Conservation (phyloP, 192 early-diverging fungal genomes). For the Umbelopsis isabellina region DNA sequence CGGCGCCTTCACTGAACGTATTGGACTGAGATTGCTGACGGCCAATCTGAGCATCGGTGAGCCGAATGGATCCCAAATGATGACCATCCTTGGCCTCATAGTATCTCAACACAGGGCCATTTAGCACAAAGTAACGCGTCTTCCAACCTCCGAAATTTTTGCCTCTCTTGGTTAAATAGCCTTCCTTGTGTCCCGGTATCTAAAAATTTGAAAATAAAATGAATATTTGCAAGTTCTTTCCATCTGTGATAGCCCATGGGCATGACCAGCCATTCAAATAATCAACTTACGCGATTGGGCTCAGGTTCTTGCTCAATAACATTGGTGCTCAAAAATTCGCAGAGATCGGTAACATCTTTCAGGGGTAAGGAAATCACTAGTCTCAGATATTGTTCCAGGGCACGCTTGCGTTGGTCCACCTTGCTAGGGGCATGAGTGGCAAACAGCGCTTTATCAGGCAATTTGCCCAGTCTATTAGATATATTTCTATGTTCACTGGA, state of each 20-base stretch:
- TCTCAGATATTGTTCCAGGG: conserved; percentile 84
- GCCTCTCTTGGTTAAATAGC: conserved; percentile 88
- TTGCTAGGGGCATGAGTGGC: conserved; percentile 81
- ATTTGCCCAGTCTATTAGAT: conserved; percentile 65
- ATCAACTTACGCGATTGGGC: conserved; percentile 1
- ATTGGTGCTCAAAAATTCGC: conserved; percentile 79
- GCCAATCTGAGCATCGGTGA: conserved; percentile 76
- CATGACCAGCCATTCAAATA: neutral
- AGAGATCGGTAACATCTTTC: conserved; percentile 64
- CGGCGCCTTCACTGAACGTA: conserved; percentile 22
- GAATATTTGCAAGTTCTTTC: no score
- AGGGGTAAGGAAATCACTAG: conserved; percentile 63
- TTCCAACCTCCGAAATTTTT: conserved; percentile 99
- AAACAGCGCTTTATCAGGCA: conserved; percentile 87
- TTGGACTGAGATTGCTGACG: conserved; percentile 50
- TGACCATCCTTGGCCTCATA: conserved; percentile 79
- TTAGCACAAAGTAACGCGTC: conserved; percentile 80
- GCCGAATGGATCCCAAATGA: conserved; percentile 71
- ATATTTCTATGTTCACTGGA: conserved; percentile 41
- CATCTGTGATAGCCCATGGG: neutral
- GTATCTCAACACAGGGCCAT: conserved; percentile 74
- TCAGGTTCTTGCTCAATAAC: conserved; percentile 49
- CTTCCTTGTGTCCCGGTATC: conserved; percentile 74
- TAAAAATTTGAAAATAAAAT: conserved; percentile 31
- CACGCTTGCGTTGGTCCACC: conserved; percentile 82